Evolutionary conservation across 192 early-diverging fungal species (phyloP), one percentile per base, ranked within the genome.

Genomic region (Backusella morwellensis): DNA sequence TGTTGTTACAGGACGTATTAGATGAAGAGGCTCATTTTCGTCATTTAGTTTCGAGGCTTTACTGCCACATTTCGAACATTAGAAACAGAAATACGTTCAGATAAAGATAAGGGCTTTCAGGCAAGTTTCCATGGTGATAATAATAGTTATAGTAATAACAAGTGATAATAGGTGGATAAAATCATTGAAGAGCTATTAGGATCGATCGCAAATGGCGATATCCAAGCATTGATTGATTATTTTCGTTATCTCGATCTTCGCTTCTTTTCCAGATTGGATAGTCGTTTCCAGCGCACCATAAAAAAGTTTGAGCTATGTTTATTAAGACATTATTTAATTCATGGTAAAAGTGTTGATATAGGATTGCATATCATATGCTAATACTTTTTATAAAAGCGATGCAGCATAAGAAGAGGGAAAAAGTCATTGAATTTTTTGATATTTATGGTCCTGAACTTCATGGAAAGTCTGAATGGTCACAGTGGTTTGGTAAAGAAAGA

Each of bases 201-300:
- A 26, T 83, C 80, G 71, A 82, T 89, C n/a, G 56, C 74, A 8
- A 80, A 75, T 38, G 86, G 87, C 70, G 90, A 91, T 78, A 72
- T 91, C 34, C 77, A 75, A 38, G 79, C 79, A 19, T 70, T 91
- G 21, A 54, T 91, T 8, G 86, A 88, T 26, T 86, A 89, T 74
- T 91, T 88, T 84, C 85, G 87, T 52, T 91, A 91, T 75, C 79
- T 91, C 23, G 86, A 91, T 77, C 63, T 88, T 23, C 85, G 90
- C 32, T 90, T 89, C 78, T 91, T 91, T 74, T 91, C 90, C 8
- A 77, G 90, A 36, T 75, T 91, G 7, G 90, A 91, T 56, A 84
- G 84, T 71, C 82, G 86, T 12, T 90, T 89, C 50, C 82, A 85
- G 21, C 81, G 82, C 26, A 88, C 82, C 6, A 87, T 89, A 35